A percentile compares a stretch with the other conserved stretches of the same genome.
Conservation (phyloP, 345 rosid genomes). For the Arabidopsis thaliana region DNA sequence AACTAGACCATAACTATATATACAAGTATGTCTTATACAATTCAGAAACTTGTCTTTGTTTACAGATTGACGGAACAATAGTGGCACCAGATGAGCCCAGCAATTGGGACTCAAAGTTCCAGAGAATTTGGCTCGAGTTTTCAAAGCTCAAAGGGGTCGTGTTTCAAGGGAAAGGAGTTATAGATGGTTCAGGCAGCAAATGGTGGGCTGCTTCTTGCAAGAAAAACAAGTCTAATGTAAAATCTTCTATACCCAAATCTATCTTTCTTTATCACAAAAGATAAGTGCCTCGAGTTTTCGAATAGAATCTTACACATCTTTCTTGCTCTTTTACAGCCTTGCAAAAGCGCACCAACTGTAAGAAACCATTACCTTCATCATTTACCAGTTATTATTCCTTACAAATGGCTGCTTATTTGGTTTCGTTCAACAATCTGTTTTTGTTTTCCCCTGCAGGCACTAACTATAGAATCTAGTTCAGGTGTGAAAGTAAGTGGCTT, state of each 20-base stretch:
- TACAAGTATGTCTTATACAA: conserved; percentile 7
- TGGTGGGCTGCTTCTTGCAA: conserved; percentile 99
- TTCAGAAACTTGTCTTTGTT: conserved; percentile 12
- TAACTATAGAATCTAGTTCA: conserved; percentile 94
- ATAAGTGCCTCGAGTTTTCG: not conserved
- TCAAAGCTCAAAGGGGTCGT: conserved; percentile 69
- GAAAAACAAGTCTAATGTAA: conserved; percentile 86
- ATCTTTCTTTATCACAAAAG: conserved; percentile 14
- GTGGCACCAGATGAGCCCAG: conserved; percentile 91
- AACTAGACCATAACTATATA: not conserved
- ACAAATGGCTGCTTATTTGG: conserved; percentile 17
- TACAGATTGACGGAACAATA: conserved; percentile 93
- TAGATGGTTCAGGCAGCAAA: conserved; percentile 96
- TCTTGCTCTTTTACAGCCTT: conserved; percentile 69
- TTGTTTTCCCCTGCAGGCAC: conserved; percentile 62
- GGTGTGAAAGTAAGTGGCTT: conserved; percentile 77
- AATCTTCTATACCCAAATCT: conserved; percentile 3
- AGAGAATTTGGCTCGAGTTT: conserved; percentile 86
- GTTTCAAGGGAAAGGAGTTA: conserved; percentile 87
- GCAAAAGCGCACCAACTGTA: conserved; percentile 90
- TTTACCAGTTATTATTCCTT: not conserved
- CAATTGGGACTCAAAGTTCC: conserved; percentile 76
- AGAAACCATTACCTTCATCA: conserved; percentile 45
- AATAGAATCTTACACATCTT: conserved; percentile 37
- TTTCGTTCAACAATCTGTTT: conserved; percentile 29